Evolutionary conservation across 495 filamentous ascomycete species (phyloP).

Genomic region (Paragyromitra xinjiangensis): DNA sequence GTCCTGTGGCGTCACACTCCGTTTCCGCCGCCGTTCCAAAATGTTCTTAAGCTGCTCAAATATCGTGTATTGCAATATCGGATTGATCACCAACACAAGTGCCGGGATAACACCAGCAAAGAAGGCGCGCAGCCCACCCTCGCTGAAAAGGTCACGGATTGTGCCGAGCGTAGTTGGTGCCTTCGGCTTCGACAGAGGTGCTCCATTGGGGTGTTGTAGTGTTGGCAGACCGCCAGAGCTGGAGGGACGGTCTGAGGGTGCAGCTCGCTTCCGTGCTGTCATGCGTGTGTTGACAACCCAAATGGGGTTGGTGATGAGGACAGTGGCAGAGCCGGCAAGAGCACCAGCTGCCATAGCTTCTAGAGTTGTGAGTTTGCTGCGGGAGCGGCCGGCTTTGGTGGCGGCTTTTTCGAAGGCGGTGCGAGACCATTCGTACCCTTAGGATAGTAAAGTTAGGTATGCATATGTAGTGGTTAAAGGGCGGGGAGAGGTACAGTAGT

Average conservation of each 20-base stretch:
- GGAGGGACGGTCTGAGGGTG: constrained; percentile 51
- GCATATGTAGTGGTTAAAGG: neutral
- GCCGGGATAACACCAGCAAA: constrained; percentile 94
- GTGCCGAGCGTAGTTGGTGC: constrained; percentile 79
- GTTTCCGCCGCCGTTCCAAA: constrained; percentile 69
- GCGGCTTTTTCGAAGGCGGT: constrained; percentile 86
- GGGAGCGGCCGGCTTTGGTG: constrained; percentile 74
- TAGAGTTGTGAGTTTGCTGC: constrained; percentile 83
- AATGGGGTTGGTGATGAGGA: constrained; percentile 95
- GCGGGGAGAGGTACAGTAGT: constrained; percentile 75
- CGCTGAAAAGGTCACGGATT: constrained; percentile 74
- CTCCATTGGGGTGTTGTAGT: constrained; percentile 53
- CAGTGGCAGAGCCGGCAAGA: constrained; percentile 92
- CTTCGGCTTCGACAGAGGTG: constrained; percentile 56
- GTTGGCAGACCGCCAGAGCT: constrained; percentile 42
- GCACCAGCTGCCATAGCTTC: constrained; percentile 95
- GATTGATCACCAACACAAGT: constrained; percentile 93
- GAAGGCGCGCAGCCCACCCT: constrained; percentile 82
- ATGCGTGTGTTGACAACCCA: constrained; percentile 99
- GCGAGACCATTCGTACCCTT: constrained; percentile 94
- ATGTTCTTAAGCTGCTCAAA: constrained; percentile 95
- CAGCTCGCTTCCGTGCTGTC: constrained; percentile 79
- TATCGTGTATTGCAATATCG: constrained; percentile 97
- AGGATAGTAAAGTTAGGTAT: neutral
- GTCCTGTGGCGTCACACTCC: constrained; percentile 77